Evolutionary conservation across 345 rosid species (phyloP).

Genomic region (Anacardium occidentale): DNA sequence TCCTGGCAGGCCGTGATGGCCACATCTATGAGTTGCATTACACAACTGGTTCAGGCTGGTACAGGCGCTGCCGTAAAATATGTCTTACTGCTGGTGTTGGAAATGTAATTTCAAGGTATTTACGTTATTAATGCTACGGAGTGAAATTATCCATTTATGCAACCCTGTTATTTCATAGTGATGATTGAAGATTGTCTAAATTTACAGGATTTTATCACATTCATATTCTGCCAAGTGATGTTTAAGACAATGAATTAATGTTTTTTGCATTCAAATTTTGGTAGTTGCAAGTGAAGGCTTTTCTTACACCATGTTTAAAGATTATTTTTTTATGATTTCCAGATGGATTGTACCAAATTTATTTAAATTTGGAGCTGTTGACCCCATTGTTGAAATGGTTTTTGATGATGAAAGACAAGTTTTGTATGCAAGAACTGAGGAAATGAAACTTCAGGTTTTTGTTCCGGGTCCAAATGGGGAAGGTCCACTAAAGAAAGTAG

Average conservation of each 20-base stretch:
- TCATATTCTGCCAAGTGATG: constrained; percentile 1
- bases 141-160: neutral
- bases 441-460: constrained; percentile 91
- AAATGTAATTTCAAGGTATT: constrained; percentile 88
- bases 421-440: constrained; percentile 90
- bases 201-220: neutral
- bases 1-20: constrained; percentile 93
- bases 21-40: constrained; percentile 84
- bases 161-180: neutral
- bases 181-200: neutral
- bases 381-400: constrained; percentile 89
- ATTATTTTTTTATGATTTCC: constrained; percentile 27
- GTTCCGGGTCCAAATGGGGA: constrained; percentile 69
- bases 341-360: constrained; percentile 98
- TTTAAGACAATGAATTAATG: neutral
- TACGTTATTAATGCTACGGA: constrained; percentile 15
- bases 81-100: constrained; percentile 96
- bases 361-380: constrained; percentile 92
- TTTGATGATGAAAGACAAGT: constrained; percentile 91
- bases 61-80: constrained; percentile 85
- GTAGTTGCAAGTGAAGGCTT: neutral
- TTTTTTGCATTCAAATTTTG: neutral
- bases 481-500: constrained; percentile 82
- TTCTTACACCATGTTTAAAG: constrained; percentile 4
- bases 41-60: constrained; percentile 89